Evolutionary conservation across 1,284 basidiomycete genomes (phyloP).

Genomic region (Porphyrellus sp.): DNA sequence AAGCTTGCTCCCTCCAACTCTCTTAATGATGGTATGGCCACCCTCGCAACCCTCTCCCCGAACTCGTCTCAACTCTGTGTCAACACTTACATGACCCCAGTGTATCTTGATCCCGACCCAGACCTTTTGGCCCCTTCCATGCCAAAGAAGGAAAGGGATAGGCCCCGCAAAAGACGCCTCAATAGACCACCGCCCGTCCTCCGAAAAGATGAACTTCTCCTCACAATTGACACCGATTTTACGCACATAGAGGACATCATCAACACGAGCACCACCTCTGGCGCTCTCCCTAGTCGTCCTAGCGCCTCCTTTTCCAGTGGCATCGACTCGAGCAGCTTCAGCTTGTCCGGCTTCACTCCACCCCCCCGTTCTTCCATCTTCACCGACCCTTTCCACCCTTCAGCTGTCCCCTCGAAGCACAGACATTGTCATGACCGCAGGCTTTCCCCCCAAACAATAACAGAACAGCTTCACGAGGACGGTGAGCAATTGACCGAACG

Average conservation of each 20-base stretch:
- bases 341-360: conserved; percentile 31
- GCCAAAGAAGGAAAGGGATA: conserved; percentile 31
- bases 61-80: conserved; percentile 29
- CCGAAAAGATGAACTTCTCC: conserved; percentile 17
- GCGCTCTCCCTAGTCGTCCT: conserved; percentile 8
- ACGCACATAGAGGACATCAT: conserved; percentile 85
- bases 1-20: conserved; percentile 33
- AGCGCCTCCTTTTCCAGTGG: conserved; percentile 18
- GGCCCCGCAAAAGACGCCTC: conserved; percentile 20
- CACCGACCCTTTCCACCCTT: conserved; percentile 46
- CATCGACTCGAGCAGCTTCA: conserved; percentile 26
- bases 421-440: conserved; percentile 31
- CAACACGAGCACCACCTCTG: conserved; percentile 37
- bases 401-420: conserved; percentile 15
- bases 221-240: conserved; percentile 72
- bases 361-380: conserved; percentile 39
- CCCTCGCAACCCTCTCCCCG: conserved; percentile 20
- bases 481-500: conserved; percentile 8
- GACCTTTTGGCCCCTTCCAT: conserved; percentile 28
- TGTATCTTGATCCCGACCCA: conserved; percentile 15
- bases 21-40: conserved; percentile 17
- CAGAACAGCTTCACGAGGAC: conserved; percentile 7
- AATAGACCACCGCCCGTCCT: conserved; percentile 24
- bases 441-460: conserved; percentile 50
- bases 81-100: conserved; percentile 19